Base-by-base conservation (phyloP, 2,329 filamentous ascomycete genomes). In the Neofusicoccum cordaticola region DNA sequence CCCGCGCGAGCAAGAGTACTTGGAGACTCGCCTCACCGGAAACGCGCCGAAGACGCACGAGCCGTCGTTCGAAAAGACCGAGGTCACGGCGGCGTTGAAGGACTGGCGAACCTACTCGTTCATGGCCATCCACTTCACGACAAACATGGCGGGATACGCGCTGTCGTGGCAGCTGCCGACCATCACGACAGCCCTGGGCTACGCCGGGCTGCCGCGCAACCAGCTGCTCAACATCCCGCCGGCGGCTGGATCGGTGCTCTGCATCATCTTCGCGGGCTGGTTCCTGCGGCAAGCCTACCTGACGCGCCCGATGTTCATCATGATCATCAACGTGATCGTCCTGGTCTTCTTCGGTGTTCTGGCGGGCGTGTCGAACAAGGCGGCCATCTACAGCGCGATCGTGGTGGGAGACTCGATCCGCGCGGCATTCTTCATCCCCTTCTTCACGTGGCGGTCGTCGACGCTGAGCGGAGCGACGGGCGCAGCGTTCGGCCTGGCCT, bases 331-430 rank as follows among this genome's bases (percentile, higher is more conserved):
- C 60, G 75, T 71, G 0, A 79, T 77, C 41, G 78, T 78, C 22
- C 74, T 82, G 37, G 69, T 77, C 0, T 81, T 78, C 65, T 82
- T 81, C 68, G 76, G 82, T 4, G 71, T 82, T 22, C 74, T 83
- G 58, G 73, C 79, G 22, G 76, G 77, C 1, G 75, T 80, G 13
- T 70, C 68, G 27, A 75, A 74, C 50, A 72, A 74, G n/a, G 70
- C 74, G 11, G 80, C 76, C 0, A 78, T 81, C 11, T 84, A 83
- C 67, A 71, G 78, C 2, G 77, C 78, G 5, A 80, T 80, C 65
- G 75, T 79, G 5, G 74, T 84, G 12, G 80, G 81, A 4, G 78
- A 74, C 0, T 73, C 79, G 61, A 81, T 82, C 63, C 81, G 81
- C 65, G 72, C 73, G 9, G 69, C 73, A 3, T 80, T 79, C 60